phyloP scores from a whole-genome alignment of 2,329 filamentous ascomycete species.

The Magnaporthales sp. region DNA sequence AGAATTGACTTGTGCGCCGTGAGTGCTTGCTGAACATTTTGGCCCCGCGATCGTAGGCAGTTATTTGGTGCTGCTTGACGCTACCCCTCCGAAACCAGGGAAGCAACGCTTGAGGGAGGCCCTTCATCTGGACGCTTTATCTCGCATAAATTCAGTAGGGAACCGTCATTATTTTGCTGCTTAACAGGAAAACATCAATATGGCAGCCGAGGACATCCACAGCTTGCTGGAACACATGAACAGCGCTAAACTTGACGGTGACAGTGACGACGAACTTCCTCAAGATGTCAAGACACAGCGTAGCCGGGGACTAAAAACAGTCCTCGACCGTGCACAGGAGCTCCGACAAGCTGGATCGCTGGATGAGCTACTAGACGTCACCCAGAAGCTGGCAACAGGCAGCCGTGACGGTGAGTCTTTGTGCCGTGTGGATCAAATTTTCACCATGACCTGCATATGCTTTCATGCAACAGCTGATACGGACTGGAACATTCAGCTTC shows the following conservation, averaged over 20 bases:
- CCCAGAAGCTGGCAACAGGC: conserved; percentile 44
- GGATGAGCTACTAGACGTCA: conserved; percentile 32
- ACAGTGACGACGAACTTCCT: conserved; percentile 13
- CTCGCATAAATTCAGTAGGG: not conserved
- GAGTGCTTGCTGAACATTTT: not conserved
- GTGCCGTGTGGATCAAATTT: not conserved
- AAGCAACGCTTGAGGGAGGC: not conserved
- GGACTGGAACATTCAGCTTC: conserved; percentile 28
- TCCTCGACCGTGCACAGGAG: conserved; percentile 29
- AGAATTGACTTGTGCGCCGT: not conserved
- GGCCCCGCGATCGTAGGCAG: not conserved
- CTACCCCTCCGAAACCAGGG: not conserved
- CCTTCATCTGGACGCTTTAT: not conserved
- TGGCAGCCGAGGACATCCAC: not conserved
- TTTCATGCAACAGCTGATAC: not conserved
- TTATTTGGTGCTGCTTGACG: not conserved
- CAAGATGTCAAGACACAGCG: conserved; percentile 13
- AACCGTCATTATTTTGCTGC: not conserved
- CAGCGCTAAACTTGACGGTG: conserved; percentile 7
- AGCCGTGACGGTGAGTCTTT: conserved; percentile 43
- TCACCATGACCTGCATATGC: not conserved
- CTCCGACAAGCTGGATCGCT: conserved; percentile 30
- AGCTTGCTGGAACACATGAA: conserved; percentile 1
- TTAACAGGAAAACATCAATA: not conserved
- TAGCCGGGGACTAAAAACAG: conserved; percentile 21